phyloP scores from a whole-genome alignment of 345 rosid genomes.

The Pistacia atlantica region DNA sequence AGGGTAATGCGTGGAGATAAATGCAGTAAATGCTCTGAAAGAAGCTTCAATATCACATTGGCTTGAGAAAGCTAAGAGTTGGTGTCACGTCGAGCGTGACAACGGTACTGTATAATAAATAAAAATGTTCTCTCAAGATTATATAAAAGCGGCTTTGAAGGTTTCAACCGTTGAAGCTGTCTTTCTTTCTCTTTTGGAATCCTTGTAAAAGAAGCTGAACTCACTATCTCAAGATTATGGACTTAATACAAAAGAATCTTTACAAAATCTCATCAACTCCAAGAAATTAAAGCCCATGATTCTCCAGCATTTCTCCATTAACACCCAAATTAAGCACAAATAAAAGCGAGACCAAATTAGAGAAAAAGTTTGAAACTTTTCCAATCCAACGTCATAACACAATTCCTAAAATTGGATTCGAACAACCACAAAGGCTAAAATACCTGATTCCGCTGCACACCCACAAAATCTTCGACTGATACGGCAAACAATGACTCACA shows the following conservation, averaged over 20 bases:
- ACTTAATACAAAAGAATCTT: constrained; percentile 23
- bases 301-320: constrained; percentile 23
- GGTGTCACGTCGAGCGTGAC: constrained; percentile 9
- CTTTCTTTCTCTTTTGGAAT: constrained; percentile 26
- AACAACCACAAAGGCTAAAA: not conserved
- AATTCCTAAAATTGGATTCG: constrained; percentile 5
- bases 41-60: constrained; percentile 7
- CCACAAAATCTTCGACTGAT: constrained; percentile 6
- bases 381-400: constrained; percentile 19
- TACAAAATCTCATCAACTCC: constrained; percentile 22
- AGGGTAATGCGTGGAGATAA: not conserved
- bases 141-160: constrained; percentile 32
- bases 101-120: constrained; percentile 22
- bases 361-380: not conserved
- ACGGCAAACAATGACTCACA: constrained; percentile 11
- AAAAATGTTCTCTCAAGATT: constrained; percentile 6
- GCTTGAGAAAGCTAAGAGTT: constrained; percentile 11
- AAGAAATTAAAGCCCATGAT: constrained; percentile 9
- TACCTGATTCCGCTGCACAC: constrained; percentile 26
- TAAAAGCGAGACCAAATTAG: not conserved
- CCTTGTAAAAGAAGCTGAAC: constrained; percentile 35
- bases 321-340: constrained; percentile 9
- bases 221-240: not conserved
- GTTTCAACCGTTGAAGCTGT: constrained; percentile 35
- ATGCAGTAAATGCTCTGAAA: constrained; percentile 8